phyloP scores from a whole-genome alignment of 2,329 filamentous ascomycete species.

The Zymoseptoria pseudotritici region DNA sequence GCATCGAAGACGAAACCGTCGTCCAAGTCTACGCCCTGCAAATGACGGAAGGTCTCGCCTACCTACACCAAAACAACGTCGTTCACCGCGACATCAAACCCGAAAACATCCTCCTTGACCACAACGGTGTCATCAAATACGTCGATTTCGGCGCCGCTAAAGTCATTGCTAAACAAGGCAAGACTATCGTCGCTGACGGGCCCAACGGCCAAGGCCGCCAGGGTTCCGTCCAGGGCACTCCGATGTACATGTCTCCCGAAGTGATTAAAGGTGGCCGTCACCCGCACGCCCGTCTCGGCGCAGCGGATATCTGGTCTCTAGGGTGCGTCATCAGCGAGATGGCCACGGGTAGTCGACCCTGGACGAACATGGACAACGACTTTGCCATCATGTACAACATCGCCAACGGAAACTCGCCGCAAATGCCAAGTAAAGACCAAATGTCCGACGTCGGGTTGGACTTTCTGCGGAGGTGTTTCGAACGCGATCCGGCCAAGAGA shows the following conservation, averaged over 20 bases:
- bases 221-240: slow-evolving; percentile 77
- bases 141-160: slow-evolving; percentile 98
- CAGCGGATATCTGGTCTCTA: slow-evolving; percentile 92
- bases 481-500: slow-evolving; percentile 70
- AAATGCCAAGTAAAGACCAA: slow-evolving; percentile 74
- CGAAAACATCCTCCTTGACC: slow-evolving; percentile 91
- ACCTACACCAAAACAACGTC: slow-evolving; percentile 85
- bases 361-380: slow-evolving; percentile 94
- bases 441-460: slow-evolving; percentile 78
- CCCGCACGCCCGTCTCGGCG: slow-evolving; percentile 64
- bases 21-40: slow-evolving; percentile 95
- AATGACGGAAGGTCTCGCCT: slow-evolving; percentile 85
- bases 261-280: slow-evolving; percentile 88
- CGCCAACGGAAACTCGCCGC: slow-evolving; percentile 87
- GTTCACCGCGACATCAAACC: slow-evolving; percentile 97
- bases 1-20: slow-evolving; percentile 95
- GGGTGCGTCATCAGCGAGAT: slow-evolving; percentile 97
- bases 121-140: slow-evolving; percentile 98
- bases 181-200: slow-evolving; percentile 62
- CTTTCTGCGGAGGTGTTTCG: slow-evolving; percentile 81
- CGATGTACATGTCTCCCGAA: slow-evolving; percentile 99
- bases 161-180: slow-evolving; percentile 87
- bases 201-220: slow-evolving; percentile 27
- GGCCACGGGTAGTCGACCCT: slow-evolving; percentile 88
- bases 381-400: slow-evolving; percentile 99